These are phyloP conservation scores for Powellomyces hirtus DNA, from an alignment of 192 early-diverging fungal species.

Conservation along the genomic window DNA sequence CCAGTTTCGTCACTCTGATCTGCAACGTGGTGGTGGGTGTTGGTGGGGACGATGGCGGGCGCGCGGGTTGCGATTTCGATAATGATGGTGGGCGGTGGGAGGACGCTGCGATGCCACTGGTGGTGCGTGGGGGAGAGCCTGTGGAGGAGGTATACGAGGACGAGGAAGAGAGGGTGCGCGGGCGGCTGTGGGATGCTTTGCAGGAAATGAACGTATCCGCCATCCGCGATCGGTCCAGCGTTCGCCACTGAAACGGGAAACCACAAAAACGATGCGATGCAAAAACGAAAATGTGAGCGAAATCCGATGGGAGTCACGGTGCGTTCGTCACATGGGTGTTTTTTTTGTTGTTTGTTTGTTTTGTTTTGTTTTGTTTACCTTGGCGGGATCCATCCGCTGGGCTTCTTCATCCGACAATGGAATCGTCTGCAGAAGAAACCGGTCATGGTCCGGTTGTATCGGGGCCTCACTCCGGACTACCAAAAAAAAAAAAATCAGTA, in stretches of 20 bases:
- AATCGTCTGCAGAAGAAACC: conserved; percentile 59
- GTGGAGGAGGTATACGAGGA: not conserved
- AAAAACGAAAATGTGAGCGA: not conserved
- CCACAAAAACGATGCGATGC: no score
- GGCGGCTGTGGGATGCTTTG: conserved; percentile 8
- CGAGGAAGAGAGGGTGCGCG: not conserved
- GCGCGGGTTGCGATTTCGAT: not conserved
- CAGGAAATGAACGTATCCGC: conserved; percentile 21
- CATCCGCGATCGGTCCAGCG: conserved; percentile 17
- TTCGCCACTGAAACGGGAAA: conserved; percentile 12
- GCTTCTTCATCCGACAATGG: conserved; percentile 45
- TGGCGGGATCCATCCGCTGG: conserved; percentile 43
- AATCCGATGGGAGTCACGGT: not conserved
- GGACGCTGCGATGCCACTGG: no score
- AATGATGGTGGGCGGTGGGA: conserved; percentile 2
- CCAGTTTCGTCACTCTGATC: conserved; percentile 9
- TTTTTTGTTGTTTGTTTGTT: no score
- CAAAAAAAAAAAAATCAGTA: not conserved
- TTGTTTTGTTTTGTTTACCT: conserved; percentile 50
- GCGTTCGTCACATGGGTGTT: not conserved
- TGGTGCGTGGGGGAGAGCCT: not conserved
- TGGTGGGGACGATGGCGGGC: not conserved
- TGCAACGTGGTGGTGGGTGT: not conserved
- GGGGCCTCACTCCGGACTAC: conserved; percentile 37
- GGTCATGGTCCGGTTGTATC: conserved; percentile 46